A percentile compares a stretch with the other conserved stretches of the same genome.
Conservation (phyloP, 768 basidiomycete species). For the Hortiboletus flavorubellus region DNA sequence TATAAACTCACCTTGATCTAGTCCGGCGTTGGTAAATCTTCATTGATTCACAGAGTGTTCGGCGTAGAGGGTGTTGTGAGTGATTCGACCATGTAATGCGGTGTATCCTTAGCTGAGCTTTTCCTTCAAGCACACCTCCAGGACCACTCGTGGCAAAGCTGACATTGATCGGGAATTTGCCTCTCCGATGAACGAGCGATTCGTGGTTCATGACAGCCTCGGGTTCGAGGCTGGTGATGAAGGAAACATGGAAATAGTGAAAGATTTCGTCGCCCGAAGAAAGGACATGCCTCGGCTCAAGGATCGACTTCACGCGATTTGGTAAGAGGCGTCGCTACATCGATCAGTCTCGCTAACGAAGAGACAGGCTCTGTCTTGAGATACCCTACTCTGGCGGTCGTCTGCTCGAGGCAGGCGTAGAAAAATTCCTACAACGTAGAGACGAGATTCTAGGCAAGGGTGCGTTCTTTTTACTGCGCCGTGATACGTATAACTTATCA, state of each 20-base stretch:
- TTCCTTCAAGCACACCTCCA: conserved; percentile 2
- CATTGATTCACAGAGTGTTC: conserved; percentile 11
- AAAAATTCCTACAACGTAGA: conserved; percentile 6
- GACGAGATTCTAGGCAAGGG: conserved; percentile 7
- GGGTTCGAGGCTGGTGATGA: conserved; percentile 15
- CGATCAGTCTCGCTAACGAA: not conserved
- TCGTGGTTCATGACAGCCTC: conserved; percentile 19
- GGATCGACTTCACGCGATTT: conserved; percentile 14
- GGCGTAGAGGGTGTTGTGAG: conserved; percentile 13
- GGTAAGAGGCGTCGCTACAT: not conserved
- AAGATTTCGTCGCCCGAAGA: conserved; percentile 4
- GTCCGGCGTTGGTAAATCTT: conserved; percentile 16
- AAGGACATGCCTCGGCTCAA: not conserved
- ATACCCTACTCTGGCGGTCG: conserved; percentile 12
- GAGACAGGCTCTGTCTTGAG: conserved; percentile 15
- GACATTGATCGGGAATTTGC: conserved; percentile 14
- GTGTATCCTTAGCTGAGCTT: not conserved
- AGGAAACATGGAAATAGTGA: conserved; percentile 1
- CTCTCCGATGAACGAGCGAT: conserved; percentile 11
- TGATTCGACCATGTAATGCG: not conserved
- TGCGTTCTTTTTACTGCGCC: not conserved
- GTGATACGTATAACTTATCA: not conserved
- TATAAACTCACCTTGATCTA: not conserved
- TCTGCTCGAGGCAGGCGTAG: conserved; percentile 14
- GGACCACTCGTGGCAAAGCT: not conserved